phyloP scores from a whole-genome alignment of 177 flowering plant genomes.

The Vitis hybrid region DNA sequence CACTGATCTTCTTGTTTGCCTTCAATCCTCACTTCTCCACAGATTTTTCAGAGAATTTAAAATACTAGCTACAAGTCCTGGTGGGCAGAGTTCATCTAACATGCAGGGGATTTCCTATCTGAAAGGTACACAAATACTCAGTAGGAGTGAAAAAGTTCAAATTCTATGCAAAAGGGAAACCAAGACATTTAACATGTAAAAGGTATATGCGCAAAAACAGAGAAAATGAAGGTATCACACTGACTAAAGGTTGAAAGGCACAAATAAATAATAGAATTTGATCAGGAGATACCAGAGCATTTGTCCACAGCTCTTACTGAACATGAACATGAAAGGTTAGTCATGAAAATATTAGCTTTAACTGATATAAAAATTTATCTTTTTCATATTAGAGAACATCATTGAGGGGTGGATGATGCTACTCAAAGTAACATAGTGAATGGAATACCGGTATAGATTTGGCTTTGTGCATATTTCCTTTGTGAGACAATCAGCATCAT shows the following conservation, averaged over 20 bases:
- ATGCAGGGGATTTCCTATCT: slow-evolving; percentile 18
- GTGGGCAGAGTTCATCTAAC: slow-evolving; percentile 5
- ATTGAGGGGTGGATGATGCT: too few species aligned
- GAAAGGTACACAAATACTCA: slow-evolving; percentile 11
- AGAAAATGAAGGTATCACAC: not conserved
- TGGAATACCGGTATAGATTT: too few species aligned
- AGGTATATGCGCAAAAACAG: not conserved
- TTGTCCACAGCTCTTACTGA: not conserved
- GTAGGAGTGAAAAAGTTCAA: not conserved
- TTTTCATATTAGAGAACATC: too few species aligned
- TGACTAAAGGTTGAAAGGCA: not conserved
- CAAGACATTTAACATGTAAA: not conserved
- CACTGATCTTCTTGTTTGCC: not conserved
- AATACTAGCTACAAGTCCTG: slow-evolving; percentile 9
- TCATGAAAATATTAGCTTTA: not conserved
- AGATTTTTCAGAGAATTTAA: slow-evolving; percentile 4
- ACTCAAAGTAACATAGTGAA: too few species aligned
- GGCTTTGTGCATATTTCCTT: too few species aligned
- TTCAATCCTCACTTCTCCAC: slow-evolving; percentile 1
- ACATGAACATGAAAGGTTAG: not conserved
- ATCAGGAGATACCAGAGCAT: not conserved
- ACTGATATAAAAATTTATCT: too few species aligned
- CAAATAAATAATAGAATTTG: not conserved
- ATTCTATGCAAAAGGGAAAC: not conserved
- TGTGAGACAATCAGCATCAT: too few species aligned